Evolutionary conservation across 306 rosid genomes (phyloP).

Genomic region (Pterocarpus macrocarpus): DNA sequence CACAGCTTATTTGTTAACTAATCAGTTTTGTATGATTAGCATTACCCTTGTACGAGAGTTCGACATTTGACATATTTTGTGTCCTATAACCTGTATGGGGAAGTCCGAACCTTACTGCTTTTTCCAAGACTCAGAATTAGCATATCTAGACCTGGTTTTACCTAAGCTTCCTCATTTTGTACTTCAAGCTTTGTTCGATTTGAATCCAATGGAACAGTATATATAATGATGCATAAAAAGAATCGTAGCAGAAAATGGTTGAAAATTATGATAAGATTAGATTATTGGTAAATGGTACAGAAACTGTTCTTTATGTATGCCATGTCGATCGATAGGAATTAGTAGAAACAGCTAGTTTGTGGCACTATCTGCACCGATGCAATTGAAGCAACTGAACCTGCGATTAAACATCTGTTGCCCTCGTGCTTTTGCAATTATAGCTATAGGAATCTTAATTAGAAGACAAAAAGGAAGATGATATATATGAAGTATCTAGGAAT

Average conservation of each 20-base stretch:
- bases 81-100: no score
- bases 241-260: not conserved
- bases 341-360: constrained; percentile 2
- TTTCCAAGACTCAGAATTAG: constrained; percentile 9
- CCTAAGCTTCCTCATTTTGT: constrained; percentile 4
- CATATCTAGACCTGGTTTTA: not conserved
- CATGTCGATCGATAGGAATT: not conserved
- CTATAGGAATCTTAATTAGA: not conserved
- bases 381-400: not conserved
- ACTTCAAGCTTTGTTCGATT: not conserved
- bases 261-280: not conserved
- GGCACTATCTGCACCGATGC: not conserved
- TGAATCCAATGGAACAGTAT: not conserved
- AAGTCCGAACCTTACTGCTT: no score
- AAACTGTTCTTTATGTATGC: not conserved
- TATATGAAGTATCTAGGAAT: not conserved
- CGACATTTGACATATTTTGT: no score
- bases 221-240: not conserved
- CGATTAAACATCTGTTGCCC: not conserved
- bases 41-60: no score
- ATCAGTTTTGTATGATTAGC: no score
- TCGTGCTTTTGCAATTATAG: not conserved
- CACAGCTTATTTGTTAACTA: no score
- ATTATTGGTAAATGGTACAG: not conserved
- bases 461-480: not conserved